Conservation (phyloP, 1,284 basidiomycete genomes). For the Ceratobasidium sp. region DNA sequence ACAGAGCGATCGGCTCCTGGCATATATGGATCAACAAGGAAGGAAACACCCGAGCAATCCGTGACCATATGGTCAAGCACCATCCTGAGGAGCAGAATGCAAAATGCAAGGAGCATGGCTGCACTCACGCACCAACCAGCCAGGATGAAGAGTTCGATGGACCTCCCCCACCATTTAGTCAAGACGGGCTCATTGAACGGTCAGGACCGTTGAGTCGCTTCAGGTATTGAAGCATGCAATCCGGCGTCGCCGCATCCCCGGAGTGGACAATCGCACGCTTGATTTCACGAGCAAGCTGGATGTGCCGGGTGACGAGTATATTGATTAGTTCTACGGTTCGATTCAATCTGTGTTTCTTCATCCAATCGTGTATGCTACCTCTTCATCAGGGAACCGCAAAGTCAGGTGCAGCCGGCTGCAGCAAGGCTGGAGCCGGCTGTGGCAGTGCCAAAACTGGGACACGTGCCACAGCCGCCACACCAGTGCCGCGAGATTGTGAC, state of each 20-base stretch:
- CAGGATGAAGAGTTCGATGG: background rate
- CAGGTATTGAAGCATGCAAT: too few relatives aligned
- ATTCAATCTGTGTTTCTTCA: too few relatives aligned
- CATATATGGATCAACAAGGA: background rate
- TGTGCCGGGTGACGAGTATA: too few relatives aligned
- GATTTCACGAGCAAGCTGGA: too few relatives aligned
- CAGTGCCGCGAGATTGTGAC: too few relatives aligned
- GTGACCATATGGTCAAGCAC: background rate
- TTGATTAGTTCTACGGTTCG: too few relatives aligned
- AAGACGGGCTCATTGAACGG: background rate
- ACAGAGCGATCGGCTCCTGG: background rate
- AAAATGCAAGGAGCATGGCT: background rate
- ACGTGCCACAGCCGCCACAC: too few relatives aligned
- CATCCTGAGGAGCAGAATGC: background rate
- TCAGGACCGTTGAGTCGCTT: background rate
- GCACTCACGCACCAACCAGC: background rate
- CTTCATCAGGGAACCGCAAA: slow-evolving; percentile 23
- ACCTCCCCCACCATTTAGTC: background rate
- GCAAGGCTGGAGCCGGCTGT: background rate
- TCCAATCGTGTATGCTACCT: too few relatives aligned
- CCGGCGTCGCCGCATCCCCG: too few relatives aligned
- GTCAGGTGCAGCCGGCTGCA: background rate
- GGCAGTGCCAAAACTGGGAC: background rate
- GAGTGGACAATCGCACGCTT: too few relatives aligned
- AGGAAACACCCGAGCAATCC: background rate